A percentile compares a stretch with the other conserved stretches of the same genome.
phyloP scores from a whole-genome alignment of 345 rosid species.

The Adansonia digitata region DNA sequence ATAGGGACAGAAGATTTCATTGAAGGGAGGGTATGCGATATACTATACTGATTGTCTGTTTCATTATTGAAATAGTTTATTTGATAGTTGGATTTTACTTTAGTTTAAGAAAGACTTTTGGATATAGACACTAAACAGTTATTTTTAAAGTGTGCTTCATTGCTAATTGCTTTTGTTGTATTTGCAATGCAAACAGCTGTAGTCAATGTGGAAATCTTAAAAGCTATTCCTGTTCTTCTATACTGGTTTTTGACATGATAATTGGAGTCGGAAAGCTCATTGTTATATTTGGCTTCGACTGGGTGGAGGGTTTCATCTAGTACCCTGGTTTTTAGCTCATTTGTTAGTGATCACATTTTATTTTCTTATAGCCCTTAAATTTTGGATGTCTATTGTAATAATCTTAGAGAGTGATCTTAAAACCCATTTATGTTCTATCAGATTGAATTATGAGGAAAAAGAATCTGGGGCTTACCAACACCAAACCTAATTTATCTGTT shows the following conservation, averaged over 20 bases:
- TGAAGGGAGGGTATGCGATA: conserved; percentile 90
- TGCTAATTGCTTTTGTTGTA: not conserved
- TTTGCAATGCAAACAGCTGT: not conserved
- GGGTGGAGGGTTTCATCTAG: not conserved
- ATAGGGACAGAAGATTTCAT: conserved; percentile 89
- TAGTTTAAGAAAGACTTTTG: not conserved
- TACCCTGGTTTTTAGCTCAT: not conserved
- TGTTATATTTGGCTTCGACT: not conserved
- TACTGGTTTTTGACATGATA: not conserved
- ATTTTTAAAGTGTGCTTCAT: conserved; percentile 9
- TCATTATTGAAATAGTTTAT: not conserved
- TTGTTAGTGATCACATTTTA: not conserved
- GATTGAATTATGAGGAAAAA: not conserved
- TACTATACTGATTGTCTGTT: not conserved
- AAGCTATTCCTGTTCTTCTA: not conserved
- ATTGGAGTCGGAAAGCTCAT: not conserved
- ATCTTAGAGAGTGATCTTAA: not conserved
- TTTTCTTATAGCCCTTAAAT: not conserved
- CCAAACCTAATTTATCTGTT: not conserved
- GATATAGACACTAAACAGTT: not conserved
- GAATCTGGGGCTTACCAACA: not conserved
- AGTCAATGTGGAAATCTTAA: not conserved
- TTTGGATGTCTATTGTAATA: not conserved
- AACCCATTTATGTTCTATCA: not conserved
- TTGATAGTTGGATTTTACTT: not conserved